Evolutionary conservation across 148 eudicot genomes (phyloP).

Genomic region (Dysphania ambrosioides): DNA sequence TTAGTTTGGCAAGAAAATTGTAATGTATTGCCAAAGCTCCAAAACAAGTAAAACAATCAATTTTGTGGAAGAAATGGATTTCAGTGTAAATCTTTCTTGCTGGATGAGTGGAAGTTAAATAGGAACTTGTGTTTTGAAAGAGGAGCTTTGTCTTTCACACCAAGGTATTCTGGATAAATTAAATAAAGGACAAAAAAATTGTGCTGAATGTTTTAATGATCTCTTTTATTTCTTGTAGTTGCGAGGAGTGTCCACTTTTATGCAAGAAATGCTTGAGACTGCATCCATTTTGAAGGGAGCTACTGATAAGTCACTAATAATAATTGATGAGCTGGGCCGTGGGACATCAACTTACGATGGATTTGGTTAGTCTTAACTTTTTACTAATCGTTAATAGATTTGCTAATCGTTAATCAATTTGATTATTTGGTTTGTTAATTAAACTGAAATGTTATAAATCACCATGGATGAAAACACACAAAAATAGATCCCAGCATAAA

Average conservation of each 20-base stretch:
- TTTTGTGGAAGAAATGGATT: background rate
- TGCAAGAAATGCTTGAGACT: constrained; percentile 99
- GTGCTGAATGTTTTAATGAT: constrained; percentile 2
- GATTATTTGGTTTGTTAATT: too few relatives aligned
- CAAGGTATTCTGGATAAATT: background rate
- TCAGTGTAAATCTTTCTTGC: background rate
- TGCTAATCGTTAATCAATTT: too few relatives aligned
- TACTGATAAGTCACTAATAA: constrained; percentile 79
- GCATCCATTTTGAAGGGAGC: constrained; percentile 98
- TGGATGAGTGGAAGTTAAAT: background rate
- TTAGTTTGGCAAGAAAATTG: background rate
- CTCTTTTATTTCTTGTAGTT: constrained; percentile 40
- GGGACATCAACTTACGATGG: constrained; percentile 99
- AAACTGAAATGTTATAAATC: too few relatives aligned
- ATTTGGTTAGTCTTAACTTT: constrained; percentile 65
- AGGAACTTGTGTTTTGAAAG: background rate
- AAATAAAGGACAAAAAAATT: background rate
- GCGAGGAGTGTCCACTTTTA: constrained; percentile 97
- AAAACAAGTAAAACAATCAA: background rate
- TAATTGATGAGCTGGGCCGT: constrained; percentile 98
- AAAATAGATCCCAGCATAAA: too few relatives aligned
- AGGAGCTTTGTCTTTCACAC: background rate
- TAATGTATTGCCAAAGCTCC: too few relatives aligned
- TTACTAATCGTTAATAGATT: background rate
- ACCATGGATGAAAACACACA: too few relatives aligned